These are phyloP conservation scores for Solanum dulcamara DNA, from an alignment of 257 asterid species.

Conservation along the genomic window DNA sequence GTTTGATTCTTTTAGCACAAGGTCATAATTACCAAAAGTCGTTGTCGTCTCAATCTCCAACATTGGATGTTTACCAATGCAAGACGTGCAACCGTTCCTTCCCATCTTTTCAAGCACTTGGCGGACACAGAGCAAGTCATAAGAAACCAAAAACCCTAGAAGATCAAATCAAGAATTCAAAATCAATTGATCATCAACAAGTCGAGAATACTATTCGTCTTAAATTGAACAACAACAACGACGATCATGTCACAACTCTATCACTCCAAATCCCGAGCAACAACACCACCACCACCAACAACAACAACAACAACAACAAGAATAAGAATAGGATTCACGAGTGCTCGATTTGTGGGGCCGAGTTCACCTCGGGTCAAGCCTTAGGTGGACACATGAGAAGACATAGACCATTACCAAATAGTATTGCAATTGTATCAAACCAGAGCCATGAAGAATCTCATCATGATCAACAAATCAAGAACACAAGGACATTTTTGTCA, in stretches of 20 bases:
- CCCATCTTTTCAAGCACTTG: constrained; percentile 38
- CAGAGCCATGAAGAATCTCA: not conserved
- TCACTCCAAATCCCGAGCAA: constrained; percentile 33
- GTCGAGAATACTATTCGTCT: not conserved
- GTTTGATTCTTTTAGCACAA: constrained; percentile 31
- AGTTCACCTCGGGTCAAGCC: constrained; percentile 83
- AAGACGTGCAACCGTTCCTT: constrained; percentile 31
- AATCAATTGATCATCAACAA: not conserved
- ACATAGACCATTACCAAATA: constrained; percentile 50
- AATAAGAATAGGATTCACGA: constrained; percentile 55
- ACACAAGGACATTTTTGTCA: constrained; percentile 33
- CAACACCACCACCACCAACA: not conserved
- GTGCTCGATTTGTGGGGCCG: constrained; percentile 83
- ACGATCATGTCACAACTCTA: constrained; percentile 16
- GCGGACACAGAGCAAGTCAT: constrained; percentile 51
- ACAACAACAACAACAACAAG: not conserved
- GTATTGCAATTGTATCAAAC: not conserved
- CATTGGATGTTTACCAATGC: constrained; percentile 15
- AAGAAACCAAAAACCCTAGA: constrained; percentile 37
- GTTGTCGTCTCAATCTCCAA: not conserved
- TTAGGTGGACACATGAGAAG: constrained; percentile 97
- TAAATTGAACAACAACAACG: not conserved
- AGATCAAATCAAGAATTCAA: constrained; percentile 1
- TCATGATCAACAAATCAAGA: constrained; percentile 28
- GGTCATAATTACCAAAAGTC: not conserved